These are phyloP conservation scores for Lipomyces yarrowii DNA, from an alignment of 1,139 yeast species.

Conservation along the genomic window DNA sequence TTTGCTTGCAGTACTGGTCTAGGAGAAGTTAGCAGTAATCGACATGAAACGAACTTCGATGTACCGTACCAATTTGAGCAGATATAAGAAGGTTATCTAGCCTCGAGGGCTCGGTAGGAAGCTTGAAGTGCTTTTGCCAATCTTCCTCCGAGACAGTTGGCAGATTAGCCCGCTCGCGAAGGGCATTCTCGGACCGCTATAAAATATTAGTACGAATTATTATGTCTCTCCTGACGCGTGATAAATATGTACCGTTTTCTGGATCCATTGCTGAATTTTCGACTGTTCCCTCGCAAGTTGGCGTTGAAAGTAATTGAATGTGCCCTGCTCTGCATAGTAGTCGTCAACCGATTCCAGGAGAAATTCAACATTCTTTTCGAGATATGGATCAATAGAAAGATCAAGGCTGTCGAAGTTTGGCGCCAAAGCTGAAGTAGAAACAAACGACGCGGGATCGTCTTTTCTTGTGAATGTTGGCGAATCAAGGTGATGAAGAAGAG, in stretches of 20 bases:
- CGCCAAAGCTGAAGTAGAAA: constrained; percentile 26
- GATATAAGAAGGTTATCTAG: constrained; percentile 71
- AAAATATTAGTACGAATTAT: neutral
- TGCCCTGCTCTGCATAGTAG: constrained; percentile 78
- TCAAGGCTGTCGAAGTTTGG: constrained; percentile 45
- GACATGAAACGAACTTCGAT: constrained; percentile 16
- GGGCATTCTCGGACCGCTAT: constrained; percentile 62
- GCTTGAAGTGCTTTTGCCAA: constrained; percentile 67
- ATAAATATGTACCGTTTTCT: constrained; percentile 50
- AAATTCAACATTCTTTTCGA: constrained; percentile 59
- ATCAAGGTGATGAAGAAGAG: constrained; percentile 46
- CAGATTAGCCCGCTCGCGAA: constrained; percentile 59
- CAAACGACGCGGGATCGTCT: constrained; percentile 28
- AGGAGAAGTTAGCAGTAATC: neutral
- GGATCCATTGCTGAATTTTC: constrained; percentile 75
- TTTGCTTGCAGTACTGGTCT: constrained; percentile 36
- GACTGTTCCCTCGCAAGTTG: constrained; percentile 69
- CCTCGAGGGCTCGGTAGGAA: constrained; percentile 77
- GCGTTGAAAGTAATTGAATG: constrained; percentile 82
- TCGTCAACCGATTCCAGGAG: constrained; percentile 76
- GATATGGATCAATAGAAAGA: constrained; percentile 47
- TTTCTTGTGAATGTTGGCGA: constrained; percentile 33
- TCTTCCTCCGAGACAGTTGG: constrained; percentile 57
- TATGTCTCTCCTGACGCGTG: neutral
- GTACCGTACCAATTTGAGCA: constrained; percentile 67